phyloP scores from a whole-genome alignment of 2,329 filamentous ascomycete species.

The Cladosporium oxysporum region DNA sequence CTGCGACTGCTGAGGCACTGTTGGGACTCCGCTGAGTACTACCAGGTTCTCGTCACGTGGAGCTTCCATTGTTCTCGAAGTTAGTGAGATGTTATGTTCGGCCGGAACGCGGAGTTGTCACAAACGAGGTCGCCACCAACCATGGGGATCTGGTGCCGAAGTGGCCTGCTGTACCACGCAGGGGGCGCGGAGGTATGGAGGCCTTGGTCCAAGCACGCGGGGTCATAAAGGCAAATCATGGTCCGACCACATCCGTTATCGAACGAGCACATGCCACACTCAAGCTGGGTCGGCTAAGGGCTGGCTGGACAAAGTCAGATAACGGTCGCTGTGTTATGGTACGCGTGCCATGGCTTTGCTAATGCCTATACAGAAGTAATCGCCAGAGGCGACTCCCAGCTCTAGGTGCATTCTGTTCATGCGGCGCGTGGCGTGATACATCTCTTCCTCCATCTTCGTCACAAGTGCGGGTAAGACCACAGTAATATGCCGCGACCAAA shows the following conservation, averaged over 20 bases:
- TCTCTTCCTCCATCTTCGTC: background rate
- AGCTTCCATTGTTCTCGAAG: background rate
- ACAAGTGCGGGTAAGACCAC: background rate
- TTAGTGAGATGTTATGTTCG: background rate
- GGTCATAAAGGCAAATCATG: background rate
- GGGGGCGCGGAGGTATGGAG: background rate
- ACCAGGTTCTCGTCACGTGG: background rate
- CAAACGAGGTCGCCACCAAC: background rate
- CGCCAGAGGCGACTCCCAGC: background rate
- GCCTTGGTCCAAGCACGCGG: background rate
- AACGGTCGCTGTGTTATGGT: background rate
- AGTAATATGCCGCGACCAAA: slow-evolving; percentile 19
- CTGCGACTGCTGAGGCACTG: background rate
- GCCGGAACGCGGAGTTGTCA: background rate
- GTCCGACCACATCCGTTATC: slow-evolving; percentile 9
- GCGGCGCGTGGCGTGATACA: background rate
- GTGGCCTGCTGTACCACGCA: background rate
- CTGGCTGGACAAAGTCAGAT: slow-evolving; percentile 3
- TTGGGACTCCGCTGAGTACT: background rate
- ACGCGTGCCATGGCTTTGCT: background rate
- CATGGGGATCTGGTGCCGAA: background rate
- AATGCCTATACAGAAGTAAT: background rate
- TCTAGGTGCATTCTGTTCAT: background rate
- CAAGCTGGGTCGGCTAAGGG: background rate
- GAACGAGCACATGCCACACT: slow-evolving; percentile 1